Base-by-base conservation (phyloP, 2,329 filamentous ascomycete genomes). In the Aspergillus aculeatus region DNA sequence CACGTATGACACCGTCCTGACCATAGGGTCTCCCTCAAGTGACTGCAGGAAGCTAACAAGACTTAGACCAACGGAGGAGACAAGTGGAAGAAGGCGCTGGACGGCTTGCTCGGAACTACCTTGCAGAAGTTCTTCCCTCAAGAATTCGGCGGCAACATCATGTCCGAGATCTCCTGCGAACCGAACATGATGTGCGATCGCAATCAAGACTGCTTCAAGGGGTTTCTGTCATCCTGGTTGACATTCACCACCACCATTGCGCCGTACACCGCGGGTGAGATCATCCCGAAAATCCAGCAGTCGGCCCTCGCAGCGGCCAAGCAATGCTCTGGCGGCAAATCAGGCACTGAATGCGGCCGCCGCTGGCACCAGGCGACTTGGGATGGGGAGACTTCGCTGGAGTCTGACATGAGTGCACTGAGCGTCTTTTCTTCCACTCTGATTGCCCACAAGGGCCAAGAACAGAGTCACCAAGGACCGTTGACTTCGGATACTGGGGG, bases 191-290 rank as follows among this genome's bases (percentile, higher is more conserved):
- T 79, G 44, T 95, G 91, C 77, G 88, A 88, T 56, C 82, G 84
- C 51, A 91, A 94, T 68, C 89, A 92, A 80, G 75, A 85, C 61
- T 86, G 84, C 2, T 92, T 89, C 83, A 91, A 91, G 75, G 88
- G 88, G 21, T 89, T 88, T 65, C 79, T 91, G 16, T 82, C 86
- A 66, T 84, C 87, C 26, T 90, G 88, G 86, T 77, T 91, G 65
- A 81, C 86, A 2, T 80, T 83, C 32, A 80, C 84, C 4, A 83
- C 85, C 4, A 82, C 87, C 66, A 66, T 91, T 24, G 88, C 84
- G 0, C 88, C 89, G 0, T 82, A 81, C 56, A 86, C 83, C 1
- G 71, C 72, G 21, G 74, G 80, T 1, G 75, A 72, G 47, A 85
- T 92, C 63, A 76, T 85, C 60, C 83, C 86, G 0, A 81, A 84